phyloP scores from a whole-genome alignment of 768 basidiomycete genomes.

The Nidula microcarpa region DNA sequence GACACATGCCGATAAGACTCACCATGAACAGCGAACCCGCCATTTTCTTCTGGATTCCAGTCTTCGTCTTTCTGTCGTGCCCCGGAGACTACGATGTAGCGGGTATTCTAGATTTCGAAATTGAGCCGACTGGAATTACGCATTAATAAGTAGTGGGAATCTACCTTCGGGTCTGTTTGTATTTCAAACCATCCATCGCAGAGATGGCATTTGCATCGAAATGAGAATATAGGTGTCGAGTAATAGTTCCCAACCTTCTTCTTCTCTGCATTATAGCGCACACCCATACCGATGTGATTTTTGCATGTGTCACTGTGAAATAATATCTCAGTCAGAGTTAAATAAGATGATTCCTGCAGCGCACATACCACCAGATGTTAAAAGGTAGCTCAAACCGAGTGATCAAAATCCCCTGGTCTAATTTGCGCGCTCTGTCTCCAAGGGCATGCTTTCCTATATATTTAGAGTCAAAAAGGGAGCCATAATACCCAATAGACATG shows the following conservation, averaged over 20 bases:
- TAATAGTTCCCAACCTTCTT: slow-evolving; percentile 94
- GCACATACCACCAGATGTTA: slow-evolving; percentile 90
- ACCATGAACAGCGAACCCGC: slow-evolving; percentile 89
- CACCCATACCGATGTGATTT: slow-evolving; percentile 97
- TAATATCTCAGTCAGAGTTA: slow-evolving; percentile 1
- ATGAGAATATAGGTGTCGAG: slow-evolving; percentile 91
- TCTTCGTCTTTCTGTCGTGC: slow-evolving; percentile 95
- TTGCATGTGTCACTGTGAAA: slow-evolving; percentile 80
- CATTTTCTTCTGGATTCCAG: slow-evolving; percentile 96
- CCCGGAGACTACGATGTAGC: slow-evolving; percentile 89
- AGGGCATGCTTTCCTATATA: slow-evolving; percentile 85
- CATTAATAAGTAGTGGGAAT: background rate
- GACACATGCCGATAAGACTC: slow-evolving; percentile 11
- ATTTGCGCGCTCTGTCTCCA: slow-evolving; percentile 88
- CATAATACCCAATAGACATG: background rate
- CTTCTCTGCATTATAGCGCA: slow-evolving; percentile 99
- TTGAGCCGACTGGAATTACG: background rate
- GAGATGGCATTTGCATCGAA: slow-evolving; percentile 96
- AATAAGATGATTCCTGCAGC: background rate
- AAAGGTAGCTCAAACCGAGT: slow-evolving; percentile 95
- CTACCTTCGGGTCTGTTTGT: slow-evolving; percentile 92
- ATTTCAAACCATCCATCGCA: slow-evolving; percentile 99
- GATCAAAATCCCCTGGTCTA: slow-evolving; percentile 95
- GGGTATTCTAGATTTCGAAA: slow-evolving; percentile 69
- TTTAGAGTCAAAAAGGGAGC: no score